Base-by-base conservation (phyloP, 345 rosid species). In the Hirschfeldia incana region DNA sequence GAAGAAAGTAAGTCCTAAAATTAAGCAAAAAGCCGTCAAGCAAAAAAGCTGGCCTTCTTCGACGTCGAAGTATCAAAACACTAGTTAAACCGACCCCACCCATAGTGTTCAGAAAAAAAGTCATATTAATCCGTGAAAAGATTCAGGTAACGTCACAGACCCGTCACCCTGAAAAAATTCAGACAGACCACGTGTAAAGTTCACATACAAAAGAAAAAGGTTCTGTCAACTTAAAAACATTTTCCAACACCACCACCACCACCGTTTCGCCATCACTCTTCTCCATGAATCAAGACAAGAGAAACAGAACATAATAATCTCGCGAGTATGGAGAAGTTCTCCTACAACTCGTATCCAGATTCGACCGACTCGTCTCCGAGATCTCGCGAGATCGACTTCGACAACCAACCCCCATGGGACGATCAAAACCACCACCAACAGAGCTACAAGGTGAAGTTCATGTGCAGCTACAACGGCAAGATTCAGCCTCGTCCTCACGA, bases 401-500 rank as follows among this genome's bases (percentile, higher is more conserved):
- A 92, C 21, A 90, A 89, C 64, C 85, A 95, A 5, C 78, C 89
- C 16, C 92, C 97, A 9, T 89, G 94, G 98, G 97, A 92, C 39
- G 97, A 94, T 16, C 92, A 76, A 51, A 69, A 68, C 27, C 74
- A 37, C 9, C 88, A 80, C 44, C 83, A 69, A 3, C 74, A 81
- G 17, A 83, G 44, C 83, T 88, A 84, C 83, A 91, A 86, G 78
- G 91, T 76, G 61, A 92, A 86, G 89, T 90, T 94, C 72, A 88
- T 94, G 95, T 92, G 97, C 73, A 91, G 97, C 81, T 94, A 92
- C 46, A 91, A 89, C 28, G 98, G 98, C 6, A 92, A 94, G 88
- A 94, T 94, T 90, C 95, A 86, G 30, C 98, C 98, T 0, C 95
- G 98, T 0, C 89, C 98, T 4, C 96, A 94, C 59, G 98, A 94